A percentile compares a stretch with the other conserved stretches of the same genome.
Conservation (phyloP, 2,329 filamentous ascomycete genomes). For the Talaromyces sp. region DNA sequence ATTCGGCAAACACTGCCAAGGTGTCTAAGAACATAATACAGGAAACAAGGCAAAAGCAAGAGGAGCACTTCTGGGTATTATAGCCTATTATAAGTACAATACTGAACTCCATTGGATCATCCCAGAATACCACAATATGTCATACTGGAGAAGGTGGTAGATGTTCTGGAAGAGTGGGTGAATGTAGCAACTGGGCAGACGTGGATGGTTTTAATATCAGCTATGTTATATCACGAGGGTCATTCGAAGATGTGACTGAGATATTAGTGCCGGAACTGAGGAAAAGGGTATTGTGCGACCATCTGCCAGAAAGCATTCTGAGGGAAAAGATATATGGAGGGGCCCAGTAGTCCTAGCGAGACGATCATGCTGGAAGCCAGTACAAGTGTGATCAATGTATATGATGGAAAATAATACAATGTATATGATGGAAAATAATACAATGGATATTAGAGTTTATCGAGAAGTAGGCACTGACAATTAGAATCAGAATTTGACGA, state of each 20-base stretch:
- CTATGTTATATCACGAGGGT: slow-evolving; percentile 48
- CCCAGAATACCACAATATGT: too few species aligned
- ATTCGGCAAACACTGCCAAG: too few species aligned
- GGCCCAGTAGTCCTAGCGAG: slow-evolving; percentile 52
- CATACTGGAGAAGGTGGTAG: slow-evolving; percentile 32
- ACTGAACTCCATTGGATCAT: too few species aligned
- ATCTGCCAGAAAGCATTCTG: slow-evolving; percentile 36
- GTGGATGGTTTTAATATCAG: slow-evolving; percentile 42
- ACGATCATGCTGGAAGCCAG: slow-evolving; percentile 54
- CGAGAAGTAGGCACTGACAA: too few species aligned
- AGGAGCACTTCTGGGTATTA: too few species aligned
- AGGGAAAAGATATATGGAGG: slow-evolving; percentile 60
- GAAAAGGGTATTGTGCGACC: slow-evolving; percentile 30
- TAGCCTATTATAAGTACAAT: too few species aligned
- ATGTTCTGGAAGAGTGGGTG: slow-evolving; percentile 41
- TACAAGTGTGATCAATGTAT: slow-evolving; percentile 63
- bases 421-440: slow-evolving; percentile 52
- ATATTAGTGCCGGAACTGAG: slow-evolving; percentile 44
- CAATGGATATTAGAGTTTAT: too few species aligned
- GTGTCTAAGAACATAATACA: too few species aligned
- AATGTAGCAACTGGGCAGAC: slow-evolving; percentile 38
- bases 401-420: slow-evolving; percentile 48
- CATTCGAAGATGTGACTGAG: slow-evolving; percentile 50
- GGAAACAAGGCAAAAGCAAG: too few species aligned
- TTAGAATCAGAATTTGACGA: too few species aligned